Evolutionary conservation across 768 basidiomycete genomes (phyloP), one percentile per base, ranked within the genome.

Genomic region (Rhodotorula sphaerocarpa): DNA sequence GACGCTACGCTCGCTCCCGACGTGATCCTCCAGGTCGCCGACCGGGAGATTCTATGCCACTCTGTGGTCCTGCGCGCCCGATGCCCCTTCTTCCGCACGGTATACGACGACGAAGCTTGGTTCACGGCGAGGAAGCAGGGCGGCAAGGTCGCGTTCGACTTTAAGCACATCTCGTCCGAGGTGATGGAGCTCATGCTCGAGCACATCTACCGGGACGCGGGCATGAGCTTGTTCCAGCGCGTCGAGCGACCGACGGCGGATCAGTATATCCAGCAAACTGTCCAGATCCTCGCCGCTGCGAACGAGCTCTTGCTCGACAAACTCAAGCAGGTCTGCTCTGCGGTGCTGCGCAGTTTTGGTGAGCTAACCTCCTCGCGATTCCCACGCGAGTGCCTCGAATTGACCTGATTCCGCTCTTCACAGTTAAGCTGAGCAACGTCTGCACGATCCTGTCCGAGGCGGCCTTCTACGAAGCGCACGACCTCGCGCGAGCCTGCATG

Each of bases 291-390:
- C 75, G 84, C 85, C 41, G 85, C 83, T 23, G 89, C 91, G 86
- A 91, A 86, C 66, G 90, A 97, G 75, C 77, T 97, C 5, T 80
- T 95, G 14, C 78, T 96, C n/a, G 88, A 88, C 71, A 83, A 85
- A 25, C 81, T 97, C 25, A 81, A 89, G 41, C 80, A 88, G 3
- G 76, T 93, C 30, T 95, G 91, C 76, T 92, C 91, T 2, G 77
- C 78, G 14, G 80, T 86, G 46, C 81, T 96, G 55, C 78, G 71
- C 15, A 61, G 53, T 6, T 67, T 72, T 39, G 55, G 71, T 72
- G 39, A 30, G 70, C 20, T 34, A 2, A 14, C 15, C 27, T 21
- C 12, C 47, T 9, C 36, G 36, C 9, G 36, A 16, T 48, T 9
- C 31, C 30, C 31, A 5, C n/a, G 16, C 45, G 25, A 6, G 7